Evolutionary conservation across 2,329 filamentous ascomycete species (phyloP).

Genomic region (Calonectria pteridis): DNA sequence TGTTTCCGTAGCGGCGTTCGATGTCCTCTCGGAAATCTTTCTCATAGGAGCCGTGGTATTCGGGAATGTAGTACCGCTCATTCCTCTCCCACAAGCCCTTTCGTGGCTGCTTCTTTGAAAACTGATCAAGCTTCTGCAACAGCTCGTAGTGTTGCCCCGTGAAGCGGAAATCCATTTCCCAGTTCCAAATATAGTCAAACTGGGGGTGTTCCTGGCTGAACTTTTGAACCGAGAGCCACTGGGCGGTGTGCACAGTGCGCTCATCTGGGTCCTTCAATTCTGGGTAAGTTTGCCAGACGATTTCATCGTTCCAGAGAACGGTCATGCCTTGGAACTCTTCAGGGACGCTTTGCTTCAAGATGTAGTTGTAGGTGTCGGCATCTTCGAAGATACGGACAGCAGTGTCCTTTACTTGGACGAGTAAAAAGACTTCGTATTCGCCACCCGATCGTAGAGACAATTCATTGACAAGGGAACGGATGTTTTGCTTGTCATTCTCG

Average conservation of each 20-base stretch:
- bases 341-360: conserved; percentile 74
- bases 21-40: conserved; percentile 75
- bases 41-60: conserved; percentile 74
- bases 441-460: conserved; percentile 81
- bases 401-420: conserved; percentile 81
- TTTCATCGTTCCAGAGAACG: conserved; percentile 79
- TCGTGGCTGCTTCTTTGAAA: conserved; percentile 76
- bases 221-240: conserved; percentile 81
- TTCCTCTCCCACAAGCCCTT: conserved; percentile 81
- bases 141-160: conserved; percentile 87
- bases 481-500: conserved; percentile 81
- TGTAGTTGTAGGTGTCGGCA: conserved; percentile 67
- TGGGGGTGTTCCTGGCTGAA: conserved; percentile 82
- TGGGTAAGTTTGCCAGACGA: conserved; percentile 83
- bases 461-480: conserved; percentile 84
- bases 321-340: conserved; percentile 78
- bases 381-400: conserved; percentile 70
- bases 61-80: conserved; percentile 79
- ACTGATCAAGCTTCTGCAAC: conserved; percentile 73
- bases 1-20: conserved; percentile 62
- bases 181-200: conserved; percentile 88
- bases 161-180: conserved; percentile 86
- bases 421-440: conserved; percentile 83
- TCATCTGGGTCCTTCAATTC: conserved; percentile 73
- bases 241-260: conserved; percentile 68